Conservation (phyloP, 2,329 filamentous ascomycete species). For the Fusarium napiforme region DNA sequence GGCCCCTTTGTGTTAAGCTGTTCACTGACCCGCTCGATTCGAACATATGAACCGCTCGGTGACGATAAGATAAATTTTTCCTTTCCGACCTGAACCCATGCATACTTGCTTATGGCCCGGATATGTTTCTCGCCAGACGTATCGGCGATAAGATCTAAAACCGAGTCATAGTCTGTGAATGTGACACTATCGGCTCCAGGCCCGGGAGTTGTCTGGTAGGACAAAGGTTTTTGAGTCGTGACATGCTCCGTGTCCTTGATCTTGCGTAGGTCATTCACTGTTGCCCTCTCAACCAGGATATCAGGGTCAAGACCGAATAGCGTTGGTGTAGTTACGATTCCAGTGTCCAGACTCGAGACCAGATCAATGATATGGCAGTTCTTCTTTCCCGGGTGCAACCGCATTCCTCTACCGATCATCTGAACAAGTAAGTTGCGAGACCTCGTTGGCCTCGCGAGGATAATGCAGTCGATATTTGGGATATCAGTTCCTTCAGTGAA, state of each 20-base stretch:
- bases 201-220: slow-evolving; percentile 19
- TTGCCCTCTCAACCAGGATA: slow-evolving; percentile 76
- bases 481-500: slow-evolving; percentile 99
- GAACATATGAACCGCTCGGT: slow-evolving; percentile 69
- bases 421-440: slow-evolving; percentile 95
- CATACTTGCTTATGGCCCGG: slow-evolving; percentile 75
- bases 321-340: slow-evolving; percentile 90
- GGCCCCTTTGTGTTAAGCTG: slow-evolving; percentile 39
- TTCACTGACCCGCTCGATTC: slow-evolving; percentile 57
- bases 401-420: slow-evolving; percentile 97
- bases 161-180: slow-evolving; percentile 90
- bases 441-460: slow-evolving; percentile 87
- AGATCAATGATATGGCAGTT: slow-evolving; percentile 97
- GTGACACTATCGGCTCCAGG: slow-evolving; percentile 62
- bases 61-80: slow-evolving; percentile 78
- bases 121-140: slow-evolving; percentile 83
- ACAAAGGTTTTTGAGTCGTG: slow-evolving; percentile 22
- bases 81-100: slow-evolving; percentile 84
- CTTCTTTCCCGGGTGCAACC: slow-evolving; percentile 80
- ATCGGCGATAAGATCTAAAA: slow-evolving; percentile 91
- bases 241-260: slow-evolving; percentile 59
- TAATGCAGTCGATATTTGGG: slow-evolving; percentile 93
- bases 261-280: slow-evolving; percentile 68
- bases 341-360: slow-evolving; percentile 85
- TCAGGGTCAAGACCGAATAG: slow-evolving; percentile 91